Percentiles rank a stretch among this genome's conserved stretches.
These are phyloP conservation scores for Leptographium galeiforme DNA, from an alignment of 2,329 filamentous ascomycete genomes.

Conservation along the genomic window DNA sequence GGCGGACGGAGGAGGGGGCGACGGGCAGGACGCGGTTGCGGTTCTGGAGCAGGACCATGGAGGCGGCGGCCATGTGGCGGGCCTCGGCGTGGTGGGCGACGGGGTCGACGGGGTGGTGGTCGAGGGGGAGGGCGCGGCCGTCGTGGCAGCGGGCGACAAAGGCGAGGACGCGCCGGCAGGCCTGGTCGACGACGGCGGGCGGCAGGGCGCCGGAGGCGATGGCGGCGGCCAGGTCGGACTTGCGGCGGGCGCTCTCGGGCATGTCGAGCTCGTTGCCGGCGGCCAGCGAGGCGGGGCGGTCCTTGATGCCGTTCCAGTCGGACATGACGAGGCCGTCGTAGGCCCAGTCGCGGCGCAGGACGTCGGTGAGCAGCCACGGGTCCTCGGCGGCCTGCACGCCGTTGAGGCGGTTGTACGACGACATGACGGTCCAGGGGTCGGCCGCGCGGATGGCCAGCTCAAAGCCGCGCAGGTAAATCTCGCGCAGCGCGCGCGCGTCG, in stretches of 20 bases:
- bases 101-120: conserved; percentile 22
- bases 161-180: conserved; percentile 32
- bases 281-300: conserved; percentile 36
- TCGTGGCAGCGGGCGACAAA: neutral
- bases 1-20: conserved; percentile 48
- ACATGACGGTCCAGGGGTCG: conserved; percentile 57
- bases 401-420: conserved; percentile 54
- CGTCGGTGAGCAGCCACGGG: conserved; percentile 35
- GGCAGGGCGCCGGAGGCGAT: neutral
- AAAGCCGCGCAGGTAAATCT: conserved; percentile 59
- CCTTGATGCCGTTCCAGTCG: conserved; percentile 45
- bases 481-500: conserved; percentile 50
- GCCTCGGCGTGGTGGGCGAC: conserved; percentile 46
- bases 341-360: conserved; percentile 47
- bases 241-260: conserved; percentile 17
- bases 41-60: conserved; percentile 51
- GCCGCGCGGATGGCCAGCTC: conserved; percentile 58
- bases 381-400: conserved; percentile 48
- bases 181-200: conserved; percentile 35
- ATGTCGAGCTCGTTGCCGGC: conserved; percentile 46
- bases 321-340: conserved; percentile 46
- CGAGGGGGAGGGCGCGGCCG: neutral
- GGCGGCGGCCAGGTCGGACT: neutral
- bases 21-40: conserved; percentile 45
- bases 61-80: conserved; percentile 45